Conservation (phyloP, 208 protist genomes). For the Phytomonas serpens region DNA sequence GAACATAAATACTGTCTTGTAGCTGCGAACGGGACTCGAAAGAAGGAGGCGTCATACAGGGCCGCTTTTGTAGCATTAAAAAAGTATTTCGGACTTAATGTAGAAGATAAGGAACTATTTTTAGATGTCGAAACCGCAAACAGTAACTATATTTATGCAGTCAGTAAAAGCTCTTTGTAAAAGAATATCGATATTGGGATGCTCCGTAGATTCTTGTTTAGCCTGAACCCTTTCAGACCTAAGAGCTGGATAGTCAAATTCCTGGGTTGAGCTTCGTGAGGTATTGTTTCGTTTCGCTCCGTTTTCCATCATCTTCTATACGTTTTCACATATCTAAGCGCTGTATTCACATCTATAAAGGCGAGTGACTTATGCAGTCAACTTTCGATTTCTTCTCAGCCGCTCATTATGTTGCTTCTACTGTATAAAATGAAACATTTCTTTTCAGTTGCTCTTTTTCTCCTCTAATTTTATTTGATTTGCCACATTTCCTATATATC, state of each 20-base stretch:
- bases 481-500: neutral
- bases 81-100: conserved; percentile 8
- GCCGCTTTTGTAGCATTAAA: conserved; percentile 20
- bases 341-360: neutral
- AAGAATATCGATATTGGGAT: neutral
- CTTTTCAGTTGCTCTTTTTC: neutral
- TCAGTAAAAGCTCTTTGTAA: neutral
- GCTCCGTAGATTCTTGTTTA: neutral
- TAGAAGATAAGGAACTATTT: neutral
- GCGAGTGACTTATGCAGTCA: neutral
- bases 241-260: neutral
- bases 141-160: neutral
- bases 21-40: conserved; percentile 17
- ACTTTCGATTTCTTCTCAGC: neutral
- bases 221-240: neutral
- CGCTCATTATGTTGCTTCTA: neutral
- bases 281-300: neutral
- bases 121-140: neutral
- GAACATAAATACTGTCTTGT: conserved; percentile 30
- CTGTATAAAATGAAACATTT: neutral
- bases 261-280: neutral
- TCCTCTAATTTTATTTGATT: neutral
- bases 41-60: conserved; percentile 43
- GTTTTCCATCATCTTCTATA: neutral
- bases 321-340: neutral